A percentile compares a stretch with the other conserved stretches of the same genome.
phyloP scores from a whole-genome alignment of 2,329 filamentous ascomycete species.

The Pseudogymnoascus verrucosus region DNA sequence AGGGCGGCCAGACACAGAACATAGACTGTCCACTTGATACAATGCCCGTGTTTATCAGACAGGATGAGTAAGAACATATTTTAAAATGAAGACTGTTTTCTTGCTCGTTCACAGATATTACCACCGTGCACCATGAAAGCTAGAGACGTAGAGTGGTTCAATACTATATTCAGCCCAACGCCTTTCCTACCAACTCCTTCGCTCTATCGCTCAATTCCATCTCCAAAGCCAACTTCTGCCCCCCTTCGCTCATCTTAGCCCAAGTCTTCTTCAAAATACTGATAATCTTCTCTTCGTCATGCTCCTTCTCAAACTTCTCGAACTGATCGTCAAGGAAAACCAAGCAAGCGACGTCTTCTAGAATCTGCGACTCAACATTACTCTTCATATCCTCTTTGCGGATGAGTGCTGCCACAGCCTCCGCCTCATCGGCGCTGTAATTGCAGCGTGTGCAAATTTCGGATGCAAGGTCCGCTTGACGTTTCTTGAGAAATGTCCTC shows the following conservation, averaged over 20 bases:
- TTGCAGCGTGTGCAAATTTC: conserved; percentile 40
- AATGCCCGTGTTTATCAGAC: conserved; percentile 38
- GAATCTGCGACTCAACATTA: conserved; percentile 60
- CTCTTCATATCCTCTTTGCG: conserved; percentile 66
- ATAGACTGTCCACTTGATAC: conserved; percentile 36
- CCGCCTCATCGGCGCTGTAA: conserved; percentile 41
- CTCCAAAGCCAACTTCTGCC: conserved; percentile 54
- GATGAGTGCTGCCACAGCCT: conserved; percentile 61
- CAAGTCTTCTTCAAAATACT: conserved; percentile 65
- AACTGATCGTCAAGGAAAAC: conserved; percentile 86
- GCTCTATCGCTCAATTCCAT: conserved; percentile 58
- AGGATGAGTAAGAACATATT: background rate
- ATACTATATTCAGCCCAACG: conserved; percentile 33
- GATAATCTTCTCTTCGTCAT: conserved; percentile 72
- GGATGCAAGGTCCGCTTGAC: conserved; percentile 55
- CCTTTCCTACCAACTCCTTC: conserved; percentile 53
- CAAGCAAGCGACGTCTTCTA: conserved; percentile 81
- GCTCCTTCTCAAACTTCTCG: conserved; percentile 64
- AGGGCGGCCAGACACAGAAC: conserved; percentile 34
- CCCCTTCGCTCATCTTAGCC: conserved; percentile 63
- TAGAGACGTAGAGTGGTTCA: background rate
- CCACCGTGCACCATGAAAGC: background rate
- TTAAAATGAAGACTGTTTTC: background rate
- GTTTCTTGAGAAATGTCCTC: conserved; percentile 65
- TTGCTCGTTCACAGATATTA: background rate